Base-by-base conservation (phyloP, 805 yeast genomes). In the Barnettozyma botsteinii region DNA sequence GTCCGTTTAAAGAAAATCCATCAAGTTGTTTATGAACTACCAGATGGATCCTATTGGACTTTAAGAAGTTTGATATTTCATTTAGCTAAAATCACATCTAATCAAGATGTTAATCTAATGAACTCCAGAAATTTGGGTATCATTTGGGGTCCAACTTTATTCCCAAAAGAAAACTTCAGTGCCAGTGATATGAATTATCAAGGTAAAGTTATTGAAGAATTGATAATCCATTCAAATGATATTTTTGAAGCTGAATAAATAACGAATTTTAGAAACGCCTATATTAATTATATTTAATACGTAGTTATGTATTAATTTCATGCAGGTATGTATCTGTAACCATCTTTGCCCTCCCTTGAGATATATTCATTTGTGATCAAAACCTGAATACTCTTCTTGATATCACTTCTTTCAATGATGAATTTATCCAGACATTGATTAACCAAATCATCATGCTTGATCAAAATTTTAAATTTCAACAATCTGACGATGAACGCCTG, bases 1-100 rank as follows among this genome's bases (percentile, higher is more conserved):
- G 70, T 78, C 49, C 72, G 84, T 42, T 77, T 85, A 43, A 91
- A 87, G 55, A 69, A 69, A 23, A 70, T 93, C 52, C 98, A 93
- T 61, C 85, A 87, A 33, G 73, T 86, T 43, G 85, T 93, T 33
- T 93, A 83, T 65, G 84, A 85, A 49, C 71, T 93, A 40, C 96
- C 97, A 0, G 98, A 93, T 63, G 93, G 95, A 1, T 87, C 91
- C 42, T 93, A 93, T 60, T 89, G 95, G 70, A 89, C 98, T 0
- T 69, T 93, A 50, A 69, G 97, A 49, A 78, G 86, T 26, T 65
- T 93, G 49, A 66, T 89, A 2, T 86, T 91, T 70, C 99, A 93
- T 60, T 73, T 93, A 46, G 79, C 81, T 46, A 75, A 81, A 41
- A 80, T 93, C 12, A 77, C 81, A 28, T 72, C 73, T 22, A 69